Evolutionary conservation across 495 filamentous ascomycete species (phyloP).

Genomic region (Aspergillus cavernicola): DNA sequence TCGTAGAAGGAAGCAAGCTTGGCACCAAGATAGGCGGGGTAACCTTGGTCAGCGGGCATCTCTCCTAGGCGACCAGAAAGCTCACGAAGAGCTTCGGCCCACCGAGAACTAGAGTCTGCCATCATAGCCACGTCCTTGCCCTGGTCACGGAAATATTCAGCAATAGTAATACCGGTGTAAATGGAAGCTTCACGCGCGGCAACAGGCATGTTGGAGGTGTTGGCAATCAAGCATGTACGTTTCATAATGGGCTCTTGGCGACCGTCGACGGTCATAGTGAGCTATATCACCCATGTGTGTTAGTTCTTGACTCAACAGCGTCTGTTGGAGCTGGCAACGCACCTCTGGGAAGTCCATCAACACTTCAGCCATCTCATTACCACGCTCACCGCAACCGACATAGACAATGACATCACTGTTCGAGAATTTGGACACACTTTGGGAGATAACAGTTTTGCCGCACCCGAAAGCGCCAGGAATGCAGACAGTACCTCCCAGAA

Average conservation of each 20-base stretch:
- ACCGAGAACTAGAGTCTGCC: constrained; percentile 97
- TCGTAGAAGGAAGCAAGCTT: constrained; percentile 99
- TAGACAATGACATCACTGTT: constrained; percentile 99
- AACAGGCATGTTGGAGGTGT: constrained; percentile 99
- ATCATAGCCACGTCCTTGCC: constrained; percentile 99
- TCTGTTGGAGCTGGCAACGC: too few species aligned
- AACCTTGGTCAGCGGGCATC: constrained; percentile 99
- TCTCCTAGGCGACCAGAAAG: constrained; percentile 98
- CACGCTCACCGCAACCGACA: constrained; percentile 96
- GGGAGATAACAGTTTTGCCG: constrained; percentile 98
- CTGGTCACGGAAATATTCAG: constrained; percentile 98
- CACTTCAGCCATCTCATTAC: constrained; percentile 99
- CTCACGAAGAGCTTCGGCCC: constrained; percentile 98
- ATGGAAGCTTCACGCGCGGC: constrained; percentile 98
- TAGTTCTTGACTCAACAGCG: too few species aligned
- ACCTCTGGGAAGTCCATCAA: constrained; percentile 98
- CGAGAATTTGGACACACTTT: constrained; percentile 98
- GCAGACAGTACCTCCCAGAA: constrained; percentile 94
- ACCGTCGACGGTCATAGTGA: constrained; percentile 84
- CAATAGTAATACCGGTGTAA: constrained; percentile 97
- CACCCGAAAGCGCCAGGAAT: constrained; percentile 99
- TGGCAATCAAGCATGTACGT: constrained; percentile 96
- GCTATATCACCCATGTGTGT: constrained; percentile 39
- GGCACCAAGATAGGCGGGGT: constrained; percentile 94
- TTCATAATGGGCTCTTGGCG: constrained; percentile 99